Evolutionary conservation across 192 early-diverging fungal species (phyloP).

Genomic region (Linnemannia zychae): DNA sequence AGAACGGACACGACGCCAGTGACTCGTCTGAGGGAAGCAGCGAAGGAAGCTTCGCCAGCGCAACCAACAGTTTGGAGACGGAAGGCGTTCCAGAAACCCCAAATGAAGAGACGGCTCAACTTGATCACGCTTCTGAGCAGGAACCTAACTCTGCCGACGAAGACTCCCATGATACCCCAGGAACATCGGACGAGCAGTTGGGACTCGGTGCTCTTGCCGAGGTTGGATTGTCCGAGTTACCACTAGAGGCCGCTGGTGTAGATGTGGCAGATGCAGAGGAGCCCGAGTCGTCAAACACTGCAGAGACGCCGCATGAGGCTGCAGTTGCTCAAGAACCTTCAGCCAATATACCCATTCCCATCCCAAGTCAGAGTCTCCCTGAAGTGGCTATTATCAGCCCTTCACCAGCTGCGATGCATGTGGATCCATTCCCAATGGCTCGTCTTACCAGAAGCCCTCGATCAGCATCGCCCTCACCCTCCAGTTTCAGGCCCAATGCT

Average conservation of each 20-base stretch:
- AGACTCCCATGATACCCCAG: not conserved
- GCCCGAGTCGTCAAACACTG: not conserved
- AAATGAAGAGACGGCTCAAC: not conserved
- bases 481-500: slow-evolving; percentile 8
- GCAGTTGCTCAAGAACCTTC: not conserved
- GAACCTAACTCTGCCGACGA: not conserved
- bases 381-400: slow-evolving; percentile 23
- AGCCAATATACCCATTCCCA: slow-evolving; percentile 32
- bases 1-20: not conserved
- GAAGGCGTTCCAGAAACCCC: not conserved
- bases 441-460: slow-evolving; percentile 36
- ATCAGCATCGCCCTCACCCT: slow-evolving; percentile 27
- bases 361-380: not conserved
- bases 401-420: slow-evolving; percentile 17
- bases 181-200: not conserved
- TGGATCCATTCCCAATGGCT: slow-evolving; percentile 39
- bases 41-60: slow-evolving; percentile 14
- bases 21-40: slow-evolving; percentile 2
- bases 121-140: not conserved
- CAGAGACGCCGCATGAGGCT: not conserved
- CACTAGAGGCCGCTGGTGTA: not conserved
- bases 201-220: not conserved
- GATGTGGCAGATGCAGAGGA: not conserved
- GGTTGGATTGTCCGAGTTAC: not conserved
- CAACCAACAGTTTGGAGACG: not conserved